Percentiles rank a stretch among this genome's conserved stretches.
Evolutionary conservation across 306 rosid species (phyloP).

Genomic region (Neltuma alba): DNA sequence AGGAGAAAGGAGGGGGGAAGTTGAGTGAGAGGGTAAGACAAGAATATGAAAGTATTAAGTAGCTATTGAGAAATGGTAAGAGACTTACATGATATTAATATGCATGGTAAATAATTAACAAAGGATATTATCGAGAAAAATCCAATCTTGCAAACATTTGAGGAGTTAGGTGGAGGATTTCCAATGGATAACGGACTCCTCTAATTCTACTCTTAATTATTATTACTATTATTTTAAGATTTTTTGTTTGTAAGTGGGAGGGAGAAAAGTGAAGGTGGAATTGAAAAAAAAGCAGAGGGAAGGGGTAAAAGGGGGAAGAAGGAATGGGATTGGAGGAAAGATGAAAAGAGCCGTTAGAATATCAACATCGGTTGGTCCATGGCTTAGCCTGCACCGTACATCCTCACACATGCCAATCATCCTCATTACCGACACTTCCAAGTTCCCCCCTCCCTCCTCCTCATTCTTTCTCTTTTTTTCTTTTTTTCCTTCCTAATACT

Average conservation of each 20-base stretch:
- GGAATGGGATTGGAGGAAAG: too few relatives aligned
- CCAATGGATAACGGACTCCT: slow-evolving; percentile 15
- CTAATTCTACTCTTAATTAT: background rate
- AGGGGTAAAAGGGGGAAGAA: background rate
- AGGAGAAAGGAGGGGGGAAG: slow-evolving; percentile 15
- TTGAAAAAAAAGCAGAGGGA: background rate
- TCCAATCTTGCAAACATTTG: slow-evolving; percentile 1
- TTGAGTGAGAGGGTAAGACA: slow-evolving; percentile 70
- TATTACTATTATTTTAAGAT: background rate
- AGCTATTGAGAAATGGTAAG: slow-evolving; percentile 4
- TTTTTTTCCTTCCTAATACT: too few relatives aligned
- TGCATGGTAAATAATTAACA: background rate
- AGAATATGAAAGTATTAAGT: slow-evolving; percentile 53
- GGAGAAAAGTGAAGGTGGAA: background rate
- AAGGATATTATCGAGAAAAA: slow-evolving; percentile 17
- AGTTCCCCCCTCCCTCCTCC: background rate
- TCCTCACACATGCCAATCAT: slow-evolving; percentile 39
- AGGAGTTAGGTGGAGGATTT: slow-evolving; percentile 19
- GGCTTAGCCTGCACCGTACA: slow-evolving; percentile 35
- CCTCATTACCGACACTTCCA: slow-evolving; percentile 54
- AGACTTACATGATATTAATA: slow-evolving; percentile 37
- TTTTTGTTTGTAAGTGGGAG: background rate
- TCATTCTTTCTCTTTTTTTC: too few relatives aligned
- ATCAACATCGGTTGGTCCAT: slow-evolving; percentile 57
- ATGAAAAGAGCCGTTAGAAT: slow-evolving; percentile 43